A percentile compares a stretch with the other conserved stretches of the same genome.
These are phyloP conservation scores for Albatrellus ellisii DNA, from an alignment of 768 basidiomycete genomes.

Conservation along the genomic window DNA sequence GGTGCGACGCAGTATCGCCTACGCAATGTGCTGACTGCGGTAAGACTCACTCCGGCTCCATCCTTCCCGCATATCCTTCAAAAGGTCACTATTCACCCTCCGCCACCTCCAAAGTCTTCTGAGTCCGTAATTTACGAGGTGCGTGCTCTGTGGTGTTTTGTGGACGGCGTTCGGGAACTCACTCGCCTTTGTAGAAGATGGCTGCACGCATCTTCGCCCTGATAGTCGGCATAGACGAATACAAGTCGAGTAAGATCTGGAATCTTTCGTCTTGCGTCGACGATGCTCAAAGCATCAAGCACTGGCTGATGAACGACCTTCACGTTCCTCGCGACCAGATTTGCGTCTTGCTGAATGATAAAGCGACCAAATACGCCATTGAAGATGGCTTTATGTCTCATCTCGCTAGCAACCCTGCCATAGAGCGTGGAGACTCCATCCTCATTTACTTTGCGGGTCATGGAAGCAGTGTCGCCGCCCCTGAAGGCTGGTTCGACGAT, in stretches of 20 bases:
- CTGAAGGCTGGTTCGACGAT: constrained; percentile 43
- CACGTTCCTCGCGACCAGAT: constrained; percentile 47
- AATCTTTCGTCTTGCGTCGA: constrained; percentile 52
- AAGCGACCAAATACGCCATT: constrained; percentile 49
- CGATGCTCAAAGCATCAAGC: constrained; percentile 45
- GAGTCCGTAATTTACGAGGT: too few species aligned
- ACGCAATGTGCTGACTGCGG: too few species aligned
- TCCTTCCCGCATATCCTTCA: background rate
- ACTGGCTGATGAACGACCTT: constrained; percentile 43
- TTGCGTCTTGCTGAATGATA: constrained; percentile 38
- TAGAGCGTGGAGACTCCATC: constrained; percentile 50
- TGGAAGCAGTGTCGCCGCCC: constrained; percentile 44
- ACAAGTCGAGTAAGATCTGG: constrained; percentile 48
- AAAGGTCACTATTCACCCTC: background rate
- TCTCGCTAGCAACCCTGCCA: constrained; percentile 45
- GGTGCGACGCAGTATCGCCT: too few species aligned
- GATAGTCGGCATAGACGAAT: constrained; percentile 56
- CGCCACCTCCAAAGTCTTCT: too few species aligned
- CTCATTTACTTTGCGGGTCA: constrained; percentile 67
- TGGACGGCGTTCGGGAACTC: background rate
- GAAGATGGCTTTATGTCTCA: constrained; percentile 50
- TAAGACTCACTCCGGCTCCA: too few species aligned
- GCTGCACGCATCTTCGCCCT: constrained; percentile 44
- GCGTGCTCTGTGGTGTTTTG: too few species aligned
- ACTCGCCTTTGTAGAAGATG: constrained; percentile 18